A percentile compares a stretch with the other conserved stretches of the same genome.
Evolutionary conservation across 2,329 filamentous ascomycete species (phyloP).

Genomic region (Aspergillus thermomutatus): DNA sequence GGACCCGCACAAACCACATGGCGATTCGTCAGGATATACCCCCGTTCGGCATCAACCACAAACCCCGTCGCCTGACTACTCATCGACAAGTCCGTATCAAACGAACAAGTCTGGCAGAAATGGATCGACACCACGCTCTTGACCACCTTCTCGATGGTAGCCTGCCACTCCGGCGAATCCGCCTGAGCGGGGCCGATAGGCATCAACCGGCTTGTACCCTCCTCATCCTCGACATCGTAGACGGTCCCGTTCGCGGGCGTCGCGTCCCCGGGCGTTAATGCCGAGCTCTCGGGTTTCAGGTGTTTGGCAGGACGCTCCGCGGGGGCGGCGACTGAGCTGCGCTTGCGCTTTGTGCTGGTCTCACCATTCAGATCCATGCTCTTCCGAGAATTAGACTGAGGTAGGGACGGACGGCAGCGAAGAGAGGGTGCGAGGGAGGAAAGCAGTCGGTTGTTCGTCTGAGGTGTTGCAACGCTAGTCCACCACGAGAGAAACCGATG

Average conservation of each 20-base stretch:
- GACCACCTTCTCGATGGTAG: slow-evolving; percentile 89
- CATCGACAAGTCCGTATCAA: slow-evolving; percentile 93
- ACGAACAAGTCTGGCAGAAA: slow-evolving; percentile 96
- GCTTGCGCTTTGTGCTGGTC: slow-evolving; percentile 53
- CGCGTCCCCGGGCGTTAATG: slow-evolving; percentile 38
- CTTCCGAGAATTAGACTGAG: slow-evolving; percentile 6
- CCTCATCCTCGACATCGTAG: slow-evolving; percentile 44
- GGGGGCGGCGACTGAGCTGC: slow-evolving; percentile 48
- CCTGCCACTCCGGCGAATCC: slow-evolving; percentile 87
- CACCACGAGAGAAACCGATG: slow-evolving; percentile 5
- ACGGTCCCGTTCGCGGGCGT: slow-evolving; percentile 44
- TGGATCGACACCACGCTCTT: slow-evolving; percentile 97
- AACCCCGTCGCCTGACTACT: slow-evolving; percentile 97
- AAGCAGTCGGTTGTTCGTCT: slow-evolving; percentile 11
- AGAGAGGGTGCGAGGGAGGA: slow-evolving; percentile 4
- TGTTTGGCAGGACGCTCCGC: slow-evolving; percentile 55
- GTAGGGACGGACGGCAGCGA: slow-evolving; percentile 6
- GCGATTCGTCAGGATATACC: slow-evolving; percentile 82
- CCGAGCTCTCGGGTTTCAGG: slow-evolving; percentile 47
- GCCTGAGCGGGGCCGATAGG: slow-evolving; percentile 48
- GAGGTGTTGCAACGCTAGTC: slow-evolving; percentile 8
- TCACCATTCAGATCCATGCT: slow-evolving; percentile 51
- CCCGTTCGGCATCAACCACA: slow-evolving; percentile 89
- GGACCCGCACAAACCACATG: slow-evolving; percentile 94
- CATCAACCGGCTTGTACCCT: slow-evolving; percentile 45